Evolutionary conservation across 1,284 basidiomycete species (phyloP).

Genomic region (Rhodotorula sp.): DNA sequence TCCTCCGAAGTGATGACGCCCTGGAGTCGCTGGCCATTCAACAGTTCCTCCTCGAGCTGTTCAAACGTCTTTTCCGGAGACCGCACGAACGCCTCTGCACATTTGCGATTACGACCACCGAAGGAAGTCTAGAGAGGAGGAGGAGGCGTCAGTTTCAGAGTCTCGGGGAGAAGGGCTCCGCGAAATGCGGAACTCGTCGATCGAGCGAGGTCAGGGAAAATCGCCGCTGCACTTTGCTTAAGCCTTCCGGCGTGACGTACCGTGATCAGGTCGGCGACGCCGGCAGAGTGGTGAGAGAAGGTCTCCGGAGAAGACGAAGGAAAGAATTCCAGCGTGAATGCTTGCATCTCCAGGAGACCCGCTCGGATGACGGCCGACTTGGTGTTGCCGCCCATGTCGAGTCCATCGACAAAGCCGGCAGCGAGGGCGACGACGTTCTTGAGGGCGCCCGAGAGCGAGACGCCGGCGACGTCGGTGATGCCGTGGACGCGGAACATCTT

Average conservation of each 20-base stretch:
- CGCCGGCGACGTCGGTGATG: slow-evolving; percentile 50
- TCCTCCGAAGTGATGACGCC: slow-evolving; percentile 50
- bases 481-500: slow-evolving; percentile 54
- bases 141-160: not conserved
- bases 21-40: slow-evolving; percentile 58
- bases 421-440: slow-evolving; percentile 61
- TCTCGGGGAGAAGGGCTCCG: not conserved
- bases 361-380: slow-evolving; percentile 61
- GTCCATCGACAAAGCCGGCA: slow-evolving; percentile 56
- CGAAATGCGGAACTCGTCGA: slow-evolving; percentile 24
- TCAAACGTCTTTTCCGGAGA: slow-evolving; percentile 56
- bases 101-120: slow-evolving; percentile 59
- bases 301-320: slow-evolving; percentile 55
- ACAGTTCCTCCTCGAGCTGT: slow-evolving; percentile 56
- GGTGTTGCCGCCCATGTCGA: slow-evolving; percentile 59
- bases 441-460: slow-evolving; percentile 59
- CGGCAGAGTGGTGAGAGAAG: slow-evolving; percentile 56
- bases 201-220: too few relatives aligned
- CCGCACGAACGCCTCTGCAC: slow-evolving; percentile 57
- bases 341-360: slow-evolving; percentile 55
- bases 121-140: slow-evolving; percentile 50
- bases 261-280: slow-evolving; percentile 60
- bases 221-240: too few relatives aligned
- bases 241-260: not conserved
- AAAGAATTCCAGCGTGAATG: slow-evolving; percentile 58